phyloP scores from a whole-genome alignment of 768 basidiomycete species.

The Podaxis sp. region DNA sequence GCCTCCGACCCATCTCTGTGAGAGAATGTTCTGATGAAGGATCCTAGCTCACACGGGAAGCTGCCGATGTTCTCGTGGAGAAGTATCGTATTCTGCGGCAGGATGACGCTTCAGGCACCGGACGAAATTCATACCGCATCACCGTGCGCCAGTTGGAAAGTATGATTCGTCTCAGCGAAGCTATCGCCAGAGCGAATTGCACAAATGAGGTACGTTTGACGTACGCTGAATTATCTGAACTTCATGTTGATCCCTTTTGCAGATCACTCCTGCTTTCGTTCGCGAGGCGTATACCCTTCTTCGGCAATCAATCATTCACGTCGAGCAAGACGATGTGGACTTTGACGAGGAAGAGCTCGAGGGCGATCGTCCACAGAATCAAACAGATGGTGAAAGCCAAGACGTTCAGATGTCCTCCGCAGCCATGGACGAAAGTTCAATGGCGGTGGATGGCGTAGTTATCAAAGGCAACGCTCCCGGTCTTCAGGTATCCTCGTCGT shows the following conservation, averaged over 20 bases:
- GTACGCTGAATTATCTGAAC: neutral
- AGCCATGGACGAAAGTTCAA: conserved; percentile 51
- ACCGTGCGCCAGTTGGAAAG: conserved; percentile 97
- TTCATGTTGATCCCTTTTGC: neutral
- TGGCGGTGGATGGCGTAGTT: conserved; percentile 28
- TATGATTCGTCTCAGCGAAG: conserved; percentile 97
- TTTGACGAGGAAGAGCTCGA: conserved; percentile 88
- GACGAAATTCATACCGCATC: conserved; percentile 92
- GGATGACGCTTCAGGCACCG: conserved; percentile 86
- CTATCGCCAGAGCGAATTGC: conserved; percentile 96
- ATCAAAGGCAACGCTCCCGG: conserved; percentile 23
- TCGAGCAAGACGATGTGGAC: conserved; percentile 98
- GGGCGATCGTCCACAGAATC: conserved; percentile 43
- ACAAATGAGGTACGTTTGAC: conserved; percentile 66
- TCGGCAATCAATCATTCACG: conserved; percentile 97
- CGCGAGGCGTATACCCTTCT: conserved; percentile 93
- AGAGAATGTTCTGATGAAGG: conserved; percentile 6
- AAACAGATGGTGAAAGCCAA: conserved; percentile 33
- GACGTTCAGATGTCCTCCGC: conserved; percentile 60
- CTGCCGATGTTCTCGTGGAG: conserved; percentile 89
- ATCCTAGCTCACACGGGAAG: conserved; percentile 82
- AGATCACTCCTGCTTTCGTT: conserved; percentile 94
- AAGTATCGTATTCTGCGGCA: conserved; percentile 91
- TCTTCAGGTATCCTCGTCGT: conserved; percentile 24
- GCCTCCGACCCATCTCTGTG: conserved; percentile 11